These are phyloP conservation scores for Yarrowia yakushimensis DNA, from an alignment of 805 yeast species.

Conservation along the genomic window DNA sequence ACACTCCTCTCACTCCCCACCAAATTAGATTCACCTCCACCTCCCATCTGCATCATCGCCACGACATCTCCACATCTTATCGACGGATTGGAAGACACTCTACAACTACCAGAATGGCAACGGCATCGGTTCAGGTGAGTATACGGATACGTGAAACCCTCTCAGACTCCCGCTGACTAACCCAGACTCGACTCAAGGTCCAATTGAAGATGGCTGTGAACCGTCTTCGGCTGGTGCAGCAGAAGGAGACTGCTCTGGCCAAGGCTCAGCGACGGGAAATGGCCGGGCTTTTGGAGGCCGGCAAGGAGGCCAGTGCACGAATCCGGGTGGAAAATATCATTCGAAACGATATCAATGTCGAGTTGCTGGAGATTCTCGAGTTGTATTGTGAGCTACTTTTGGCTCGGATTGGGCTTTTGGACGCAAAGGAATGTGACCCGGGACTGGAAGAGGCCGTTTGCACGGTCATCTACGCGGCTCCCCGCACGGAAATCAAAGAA, in stretches of 20 bases:
- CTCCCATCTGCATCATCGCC: slow-evolving; percentile 17
- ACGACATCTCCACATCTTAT: background rate
- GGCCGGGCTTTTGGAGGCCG: slow-evolving; percentile 65
- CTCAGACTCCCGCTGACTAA: too few relatives aligned
- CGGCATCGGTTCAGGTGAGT: slow-evolving; percentile 18
- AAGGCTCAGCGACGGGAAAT: slow-evolving; percentile 68
- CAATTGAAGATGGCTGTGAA: slow-evolving; percentile 65
- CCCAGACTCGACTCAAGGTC: slow-evolving; percentile 31
- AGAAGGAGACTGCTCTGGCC: slow-evolving; percentile 68
- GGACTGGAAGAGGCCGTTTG: slow-evolving; percentile 74
- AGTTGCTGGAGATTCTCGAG: slow-evolving; percentile 73
- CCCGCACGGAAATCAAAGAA: slow-evolving; percentile 75
- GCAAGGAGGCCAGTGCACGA: slow-evolving; percentile 77
- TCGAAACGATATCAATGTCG: slow-evolving; percentile 75
- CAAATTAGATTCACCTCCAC: background rate
- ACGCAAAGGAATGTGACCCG: slow-evolving; percentile 48
- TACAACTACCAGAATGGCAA: background rate
- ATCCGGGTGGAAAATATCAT: slow-evolving; percentile 82
- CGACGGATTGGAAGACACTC: background rate
- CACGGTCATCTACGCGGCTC: slow-evolving; percentile 64
- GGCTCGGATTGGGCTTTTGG: slow-evolving; percentile 66
- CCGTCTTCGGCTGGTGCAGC: slow-evolving; percentile 66
- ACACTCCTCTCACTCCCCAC: background rate
- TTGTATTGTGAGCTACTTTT: slow-evolving; percentile 75
- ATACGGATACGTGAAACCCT: too few relatives aligned